Base-by-base conservation (phyloP, 345 rosid genomes). In the Populus deltoides region DNA sequence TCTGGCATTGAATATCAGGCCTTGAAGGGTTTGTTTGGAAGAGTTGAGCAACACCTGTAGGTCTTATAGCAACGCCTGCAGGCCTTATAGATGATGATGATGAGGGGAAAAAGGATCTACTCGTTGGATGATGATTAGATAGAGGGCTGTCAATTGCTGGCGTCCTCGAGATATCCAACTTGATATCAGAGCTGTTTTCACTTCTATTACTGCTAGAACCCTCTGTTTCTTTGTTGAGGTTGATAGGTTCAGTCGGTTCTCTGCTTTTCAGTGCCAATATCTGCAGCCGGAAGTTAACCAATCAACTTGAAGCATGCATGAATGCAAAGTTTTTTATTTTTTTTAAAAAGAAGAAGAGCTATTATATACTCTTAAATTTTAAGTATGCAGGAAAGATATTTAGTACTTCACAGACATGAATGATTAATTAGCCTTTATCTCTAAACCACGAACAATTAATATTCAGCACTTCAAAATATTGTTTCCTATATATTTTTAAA, bases 131-230 rank as follows among this genome's bases (percentile, higher is more conserved):
- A 8, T 76, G 90, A 80, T 74, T 82, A 15, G 94, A 81, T 47
- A 82, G 18, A n/a, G 96, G 93, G 79, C 98, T 93, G 65, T 92
- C 97, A 15, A 76, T 84, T 57, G 91, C 93, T 22, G 93, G 93
- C 0, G 91, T 85, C 61, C 90, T 89, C 38, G 95, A 88, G 61
- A 94, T 92, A 83, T 97, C 98, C 35, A 92, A 82, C 81, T 90
- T 94, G 43, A 91, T 86, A 71, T 92, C 95, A n/a, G 97, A 91
- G 79, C 97, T 92, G 87, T 89, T 91, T 55, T 93, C 98, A 68
- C 99, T 96, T 88, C 95, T 87, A 84, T 92, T 93, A 79, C 99
- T 94, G 83, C 94, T 89, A 17, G 93, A 94, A 18, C 97, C 98
- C 72, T 92, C 97, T 0, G 98, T 96, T 81, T 96, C 99, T 86